Base-by-base conservation (phyloP, 306 rosid genomes). In the Oemleria cerasiformis region DNA sequence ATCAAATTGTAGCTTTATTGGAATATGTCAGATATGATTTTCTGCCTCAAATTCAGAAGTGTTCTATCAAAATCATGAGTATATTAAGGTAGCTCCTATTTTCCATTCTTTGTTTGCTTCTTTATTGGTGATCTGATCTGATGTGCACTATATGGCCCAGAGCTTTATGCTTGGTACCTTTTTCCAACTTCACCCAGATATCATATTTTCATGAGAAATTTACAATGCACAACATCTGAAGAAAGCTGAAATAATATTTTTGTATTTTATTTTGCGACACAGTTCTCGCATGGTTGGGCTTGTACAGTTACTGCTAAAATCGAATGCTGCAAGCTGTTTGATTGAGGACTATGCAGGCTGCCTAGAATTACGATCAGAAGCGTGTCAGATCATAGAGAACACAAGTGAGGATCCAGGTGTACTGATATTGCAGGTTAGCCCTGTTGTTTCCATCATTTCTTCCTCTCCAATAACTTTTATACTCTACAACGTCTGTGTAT, bases 261-360 rank as follows among this genome's bases (percentile, higher is more conserved):
- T 4, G 48, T 7, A 40, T 80, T 30, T 56, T 61, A 30, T 23
- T 75, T 76, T 85, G 71, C 66, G 73, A 81, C 69, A 68, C 87
- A 94, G 98, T 82, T 89, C 98, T 78, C 98, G 98, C 69, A 91
- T 91, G 95, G 88, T 78, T 77, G 96, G 97, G 84, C 95, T 94
- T 71, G 96, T 94, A 77, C 96, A 75, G 56, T 72, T 91, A 65
- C 81, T 94, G 85, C 85, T 94, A 38, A 87, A 94, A 81, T 87
- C 88, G 61, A 89, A 85, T 76, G 84, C 97, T 55, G 85, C 90
- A 40, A 91, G 78, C 83, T 87, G 81, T 76, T 84, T 94, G 78
- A 74, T 94, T 59, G 98, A 94, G 85, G 98, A 94, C 86, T 94
- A 94, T 86, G 98, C 98, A 68, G 96, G 96, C 65, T 94, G 98